phyloP scores from a whole-genome alignment of 257 asterid genomes.

The Leptodermis oblonga region DNA sequence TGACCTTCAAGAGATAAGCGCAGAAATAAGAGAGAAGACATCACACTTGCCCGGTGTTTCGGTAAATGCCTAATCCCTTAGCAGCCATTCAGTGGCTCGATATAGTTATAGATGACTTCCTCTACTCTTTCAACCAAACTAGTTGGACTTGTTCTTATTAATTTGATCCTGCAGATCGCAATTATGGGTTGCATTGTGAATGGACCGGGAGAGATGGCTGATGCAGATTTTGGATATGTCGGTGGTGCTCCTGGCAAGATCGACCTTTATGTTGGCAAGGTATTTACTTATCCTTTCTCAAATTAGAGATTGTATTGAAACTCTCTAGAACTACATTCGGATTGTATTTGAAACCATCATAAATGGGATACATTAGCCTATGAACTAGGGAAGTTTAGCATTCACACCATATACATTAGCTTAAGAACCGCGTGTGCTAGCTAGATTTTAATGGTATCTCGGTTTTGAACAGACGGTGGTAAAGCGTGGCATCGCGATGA shows the following conservation, averaged over 20 bases:
- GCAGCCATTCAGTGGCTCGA: conserved; percentile 5
- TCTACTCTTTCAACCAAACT: background rate
- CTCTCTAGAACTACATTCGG: background rate
- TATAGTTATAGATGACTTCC: background rate
- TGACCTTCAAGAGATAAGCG: conserved; percentile 98
- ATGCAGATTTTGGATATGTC: conserved; percentile 98
- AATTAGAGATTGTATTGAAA: background rate
- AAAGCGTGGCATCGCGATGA: conserved; percentile 68
- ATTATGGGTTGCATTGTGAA: conserved; percentile 99
- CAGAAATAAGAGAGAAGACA: conserved; percentile 88
- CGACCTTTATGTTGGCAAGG: conserved; percentile 98
- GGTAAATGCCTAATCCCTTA: conserved; percentile 39
- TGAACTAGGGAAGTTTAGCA: too few relatives aligned
- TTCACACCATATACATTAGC: too few relatives aligned
- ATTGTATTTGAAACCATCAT: background rate
- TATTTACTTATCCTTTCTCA: conserved; percentile 19
- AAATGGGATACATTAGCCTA: background rate
- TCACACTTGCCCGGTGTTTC: conserved; percentile 99
- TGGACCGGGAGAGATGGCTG: conserved; percentile 99
- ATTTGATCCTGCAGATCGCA: conserved; percentile 57
- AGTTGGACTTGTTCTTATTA: background rate
- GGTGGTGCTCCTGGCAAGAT: conserved; percentile 99
- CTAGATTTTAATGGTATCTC: conserved; percentile 1
- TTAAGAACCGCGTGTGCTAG: too few relatives aligned
- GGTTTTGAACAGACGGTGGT: conserved; percentile 54